Evolutionary conservation across 2,329 filamentous ascomycete species (phyloP), one percentile per base, ranked within the genome.

Genomic region (Madurella fahalii): DNA sequence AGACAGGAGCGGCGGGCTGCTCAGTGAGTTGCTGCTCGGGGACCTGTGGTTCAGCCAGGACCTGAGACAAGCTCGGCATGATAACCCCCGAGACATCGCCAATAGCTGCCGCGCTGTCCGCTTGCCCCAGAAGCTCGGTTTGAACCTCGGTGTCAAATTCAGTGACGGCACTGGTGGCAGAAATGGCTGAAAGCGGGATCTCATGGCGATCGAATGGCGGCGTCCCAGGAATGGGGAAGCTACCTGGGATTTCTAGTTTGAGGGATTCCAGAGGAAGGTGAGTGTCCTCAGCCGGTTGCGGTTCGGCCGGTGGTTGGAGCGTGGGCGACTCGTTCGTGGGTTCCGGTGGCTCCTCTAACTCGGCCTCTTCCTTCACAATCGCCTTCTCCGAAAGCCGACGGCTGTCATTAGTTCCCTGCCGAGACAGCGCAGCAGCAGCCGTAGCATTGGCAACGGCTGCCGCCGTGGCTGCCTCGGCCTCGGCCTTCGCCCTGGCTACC

Each of bases 131-230:
- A 1, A 78, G 71, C 44, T 84, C 80, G 1, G 78, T 81, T 65
- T 90, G 87, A 18, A 84, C 78, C 61, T 90, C 87, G n/a, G 77
- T 78, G 61, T 91, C 88, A 61, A 90, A 88, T 63, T 89, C 84
- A 0, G 86, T 90, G 8, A 78, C 78, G 41, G 77, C 77, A n/a
- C 84, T 85, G 5, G 71, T 72, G 45, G 72, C 72, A 5, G 86
- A 87, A 13, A 82, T 66, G 2, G 84, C 80, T 15, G 85, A 86
- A 32, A 69, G 69, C 2, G 83, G 83, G 32, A 73, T 71, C 42
- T 80, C 74, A 31, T 83, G 77, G 12, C 69, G 65, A 17, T 72
- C 70, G 9, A 68, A 59, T 2, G 68, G 65, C 44, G 72, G 71
- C 16, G 63, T 60, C 20, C 64, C 74, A 40, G 68, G 61, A 30